Conservation (phyloP, 768 basidiomycete species). For the Mycena rebaudengoi region DNA sequence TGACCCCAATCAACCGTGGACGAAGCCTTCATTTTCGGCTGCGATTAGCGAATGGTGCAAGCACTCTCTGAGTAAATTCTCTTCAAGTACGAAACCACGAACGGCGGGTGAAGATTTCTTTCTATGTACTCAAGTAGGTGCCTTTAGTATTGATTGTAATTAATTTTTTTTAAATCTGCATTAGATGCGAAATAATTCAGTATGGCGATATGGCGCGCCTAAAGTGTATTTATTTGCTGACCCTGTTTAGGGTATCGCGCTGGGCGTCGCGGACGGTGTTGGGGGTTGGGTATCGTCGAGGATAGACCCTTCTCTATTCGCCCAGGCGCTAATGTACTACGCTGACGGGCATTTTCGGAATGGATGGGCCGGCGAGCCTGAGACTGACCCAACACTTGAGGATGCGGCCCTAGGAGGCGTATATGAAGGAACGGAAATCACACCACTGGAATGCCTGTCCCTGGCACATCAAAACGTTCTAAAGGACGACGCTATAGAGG, state of each 20-base stretch:
- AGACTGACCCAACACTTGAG: conserved; percentile 80
- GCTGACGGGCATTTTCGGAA: conserved; percentile 74
- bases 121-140: conserved; percentile 29
- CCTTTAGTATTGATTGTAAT: conserved; percentile 31
- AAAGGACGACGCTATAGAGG: conserved; percentile 70
- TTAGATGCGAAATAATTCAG: conserved; percentile 55
- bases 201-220: too few species aligned
- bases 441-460: conserved; percentile 75
- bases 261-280: conserved; percentile 93
- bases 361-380: conserved; percentile 87
- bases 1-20: conserved; percentile 38
- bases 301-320: conserved; percentile 89
- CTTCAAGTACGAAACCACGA: conserved; percentile 44
- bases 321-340: conserved; percentile 91
- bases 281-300: conserved; percentile 90
- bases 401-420: conserved; percentile 72
- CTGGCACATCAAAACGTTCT: conserved; percentile 77
- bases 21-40: conserved; percentile 55
- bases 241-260: conserved; percentile 70
- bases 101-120: conserved; percentile 60
- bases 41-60: conserved; percentile 77
- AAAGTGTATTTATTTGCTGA: conserved; percentile 33
- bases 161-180: conserved; percentile 53
- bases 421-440: conserved; percentile 81
- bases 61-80: conserved; percentile 57